Percentiles rank a stretch among this genome's conserved stretches.
These are phyloP conservation scores for Stereum hirsutum DNA, from an alignment of 1,284 basidiomycete genomes.

Conservation along the genomic window DNA sequence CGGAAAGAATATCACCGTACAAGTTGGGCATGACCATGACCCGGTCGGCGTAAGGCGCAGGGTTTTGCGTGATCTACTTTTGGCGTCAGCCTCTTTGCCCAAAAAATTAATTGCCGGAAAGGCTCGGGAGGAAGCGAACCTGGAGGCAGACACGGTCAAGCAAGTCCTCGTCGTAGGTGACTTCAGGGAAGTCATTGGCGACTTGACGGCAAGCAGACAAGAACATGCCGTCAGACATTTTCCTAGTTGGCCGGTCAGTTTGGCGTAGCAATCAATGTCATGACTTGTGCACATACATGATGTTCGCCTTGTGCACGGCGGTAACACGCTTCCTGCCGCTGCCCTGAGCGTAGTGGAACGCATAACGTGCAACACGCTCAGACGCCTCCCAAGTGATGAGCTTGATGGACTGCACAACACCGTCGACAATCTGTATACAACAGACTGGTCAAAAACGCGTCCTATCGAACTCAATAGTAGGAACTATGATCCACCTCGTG, in stretches of 20 bases:
- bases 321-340: constrained; percentile 90
- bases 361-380: constrained; percentile 96
- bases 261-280: constrained; percentile 5
- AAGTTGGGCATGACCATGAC: constrained; percentile 99
- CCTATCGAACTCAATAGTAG: too few species aligned
- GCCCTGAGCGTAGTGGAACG: constrained; percentile 93
- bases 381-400: constrained; percentile 99
- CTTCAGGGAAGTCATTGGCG: constrained; percentile 91
- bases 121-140: constrained; percentile 28
- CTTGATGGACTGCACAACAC: constrained; percentile 99
- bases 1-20: constrained; percentile 95
- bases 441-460: too few species aligned
- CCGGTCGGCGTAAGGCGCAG: constrained; percentile 87
- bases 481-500: constrained; percentile 62
- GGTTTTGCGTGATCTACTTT: constrained; percentile 80
- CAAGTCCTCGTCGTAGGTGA: constrained; percentile 95
- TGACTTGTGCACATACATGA: constrained; percentile 60
- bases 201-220: constrained; percentile 95
- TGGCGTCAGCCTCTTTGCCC: not conserved
- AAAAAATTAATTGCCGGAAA: not conserved
- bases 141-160: constrained; percentile 95
- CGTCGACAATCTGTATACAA: constrained; percentile 75
- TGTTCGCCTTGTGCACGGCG: constrained; percentile 99
- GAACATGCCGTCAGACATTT: constrained; percentile 99
- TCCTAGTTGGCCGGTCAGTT: constrained; percentile 40